These are phyloP conservation scores for Backusella parvicylindrica DNA, from an alignment of 192 early-diverging fungal species.

Conservation along the genomic window DNA sequence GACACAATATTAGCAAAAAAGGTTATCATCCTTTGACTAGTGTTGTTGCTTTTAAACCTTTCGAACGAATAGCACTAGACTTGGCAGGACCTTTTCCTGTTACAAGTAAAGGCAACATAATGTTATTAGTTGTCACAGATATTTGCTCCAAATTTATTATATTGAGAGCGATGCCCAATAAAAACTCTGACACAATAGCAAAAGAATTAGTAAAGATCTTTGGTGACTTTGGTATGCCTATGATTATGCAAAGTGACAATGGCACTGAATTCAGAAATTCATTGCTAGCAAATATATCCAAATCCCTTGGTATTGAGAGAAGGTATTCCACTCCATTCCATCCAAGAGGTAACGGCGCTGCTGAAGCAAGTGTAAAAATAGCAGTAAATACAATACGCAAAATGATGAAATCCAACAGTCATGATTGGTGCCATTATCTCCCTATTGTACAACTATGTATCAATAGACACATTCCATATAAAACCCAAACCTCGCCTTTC, in stretches of 20 bases:
- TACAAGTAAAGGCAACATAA: neutral
- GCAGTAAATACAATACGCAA: constrained; percentile 29
- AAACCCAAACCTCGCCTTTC: constrained; percentile 39
- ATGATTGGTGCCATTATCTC: constrained; percentile 32
- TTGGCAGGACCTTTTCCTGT: constrained; percentile 18
- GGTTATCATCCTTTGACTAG: constrained; percentile 25
- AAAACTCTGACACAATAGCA: neutral
- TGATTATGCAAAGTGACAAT: constrained; percentile 34
- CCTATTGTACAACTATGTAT: constrained; percentile 36
- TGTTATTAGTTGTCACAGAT: neutral
- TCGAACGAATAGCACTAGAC: constrained; percentile 28
- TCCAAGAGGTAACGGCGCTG: constrained; percentile 41
- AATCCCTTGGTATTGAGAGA: constrained; percentile 24
- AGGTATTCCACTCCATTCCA: constrained; percentile 37
- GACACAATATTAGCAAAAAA: constrained; percentile 23
- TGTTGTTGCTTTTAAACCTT: constrained; percentile 20
- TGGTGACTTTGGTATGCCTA: constrained; percentile 29
- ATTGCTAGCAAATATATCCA: constrained; percentile 20
- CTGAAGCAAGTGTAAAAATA: constrained; percentile 35
- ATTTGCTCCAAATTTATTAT: constrained; percentile 22
- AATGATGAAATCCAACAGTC: constrained; percentile 12
- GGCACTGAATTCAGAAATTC: constrained; percentile 45
- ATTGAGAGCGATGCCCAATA: constrained; percentile 5
- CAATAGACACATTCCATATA: constrained; percentile 27
- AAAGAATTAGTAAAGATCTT: constrained; percentile 14